phyloP scores from a whole-genome alignment of 2,329 filamentous ascomycete species.

The Neonectria punicea region DNA sequence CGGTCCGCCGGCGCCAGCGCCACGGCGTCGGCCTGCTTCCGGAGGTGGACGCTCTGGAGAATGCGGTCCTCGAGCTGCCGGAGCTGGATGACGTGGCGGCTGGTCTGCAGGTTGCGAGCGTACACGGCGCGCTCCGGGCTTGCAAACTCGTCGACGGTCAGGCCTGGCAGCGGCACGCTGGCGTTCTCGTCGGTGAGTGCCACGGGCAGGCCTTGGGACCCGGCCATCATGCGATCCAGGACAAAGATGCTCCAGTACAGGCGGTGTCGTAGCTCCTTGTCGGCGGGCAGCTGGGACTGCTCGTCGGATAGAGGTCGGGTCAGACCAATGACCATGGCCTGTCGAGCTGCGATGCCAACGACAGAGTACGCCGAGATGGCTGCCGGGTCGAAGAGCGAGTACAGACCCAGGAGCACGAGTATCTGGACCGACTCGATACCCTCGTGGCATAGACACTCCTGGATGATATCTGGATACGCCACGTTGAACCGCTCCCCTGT shows the following conservation, averaged over 20 bases:
- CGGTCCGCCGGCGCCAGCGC: constrained; percentile 47
- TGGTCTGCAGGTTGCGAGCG: constrained; percentile 56
- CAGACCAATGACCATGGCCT: constrained; percentile 52
- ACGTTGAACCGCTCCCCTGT: constrained; percentile 48
- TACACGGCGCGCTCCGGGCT: constrained; percentile 50
- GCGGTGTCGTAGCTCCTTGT: constrained; percentile 50
- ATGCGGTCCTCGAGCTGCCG: constrained; percentile 57
- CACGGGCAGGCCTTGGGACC: constrained; percentile 53
- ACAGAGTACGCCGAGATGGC: constrained; percentile 54
- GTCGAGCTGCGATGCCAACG: constrained; percentile 52
- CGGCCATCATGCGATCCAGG: constrained; percentile 57
- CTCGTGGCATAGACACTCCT: constrained; percentile 51
- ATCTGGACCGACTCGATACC: constrained; percentile 53
- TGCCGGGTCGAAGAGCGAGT: constrained; percentile 55
- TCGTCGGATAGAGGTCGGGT: constrained; percentile 46
- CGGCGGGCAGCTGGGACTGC: constrained; percentile 38
- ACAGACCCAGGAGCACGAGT: constrained; percentile 54
- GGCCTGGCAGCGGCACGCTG: constrained; percentile 54
- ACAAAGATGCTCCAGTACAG: constrained; percentile 59
- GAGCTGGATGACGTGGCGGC: constrained; percentile 56
- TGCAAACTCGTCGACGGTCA: constrained; percentile 58
- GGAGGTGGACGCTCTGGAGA: constrained; percentile 49
- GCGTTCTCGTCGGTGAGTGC: constrained; percentile 53
- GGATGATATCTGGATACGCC: constrained; percentile 53
- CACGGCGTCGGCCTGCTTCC: constrained; percentile 44